phyloP scores from a whole-genome alignment of 345 rosid genomes.

The Linum trigynum region DNA sequence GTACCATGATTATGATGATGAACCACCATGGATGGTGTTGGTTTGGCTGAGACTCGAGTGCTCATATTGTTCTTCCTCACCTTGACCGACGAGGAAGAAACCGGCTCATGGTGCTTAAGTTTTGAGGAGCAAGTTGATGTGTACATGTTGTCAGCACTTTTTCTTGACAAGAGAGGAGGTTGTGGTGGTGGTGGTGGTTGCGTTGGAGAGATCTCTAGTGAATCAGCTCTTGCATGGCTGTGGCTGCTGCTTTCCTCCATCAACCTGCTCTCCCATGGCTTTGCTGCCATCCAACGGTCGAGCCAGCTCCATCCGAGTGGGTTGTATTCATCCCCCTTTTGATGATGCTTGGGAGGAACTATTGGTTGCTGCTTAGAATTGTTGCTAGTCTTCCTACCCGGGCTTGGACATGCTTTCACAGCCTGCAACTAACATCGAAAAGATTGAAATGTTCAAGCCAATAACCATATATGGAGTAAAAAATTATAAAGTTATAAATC shows the following conservation, averaged over 20 bases:
- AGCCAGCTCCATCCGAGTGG: slow-evolving; percentile 99
- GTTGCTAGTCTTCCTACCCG: neutral
- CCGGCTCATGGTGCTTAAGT: slow-evolving; percentile 17
- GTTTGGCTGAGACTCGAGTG: slow-evolving; percentile 69
- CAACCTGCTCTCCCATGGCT: slow-evolving; percentile 91
- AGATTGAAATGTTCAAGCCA: too few species aligned
- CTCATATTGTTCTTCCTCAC: slow-evolving; percentile 66
- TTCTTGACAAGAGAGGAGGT: neutral
- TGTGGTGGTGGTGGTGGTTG: slow-evolving; percentile 26
- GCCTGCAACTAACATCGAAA: too few species aligned
- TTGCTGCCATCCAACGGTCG: slow-evolving; percentile 98
- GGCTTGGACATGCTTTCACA: too few species aligned
- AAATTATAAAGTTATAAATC: too few species aligned
- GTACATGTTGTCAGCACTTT: neutral
- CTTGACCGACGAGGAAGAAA: slow-evolving; percentile 19
- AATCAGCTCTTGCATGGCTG: slow-evolving; percentile 3
- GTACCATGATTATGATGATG: neutral
- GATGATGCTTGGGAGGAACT: slow-evolving; percentile 31
- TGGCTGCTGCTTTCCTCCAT: slow-evolving; percentile 35
- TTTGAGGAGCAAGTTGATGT: neutral
- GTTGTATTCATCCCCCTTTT: slow-evolving; percentile 51
- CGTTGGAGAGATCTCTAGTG: slow-evolving; percentile 20
- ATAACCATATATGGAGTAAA: too few species aligned
- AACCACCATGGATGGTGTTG: slow-evolving; percentile 21
- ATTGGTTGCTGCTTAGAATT: slow-evolving; percentile 17